Evolutionary conservation across 2,329 filamentous ascomycete species (phyloP).

Genomic region (Phialocephala sp.): DNA sequence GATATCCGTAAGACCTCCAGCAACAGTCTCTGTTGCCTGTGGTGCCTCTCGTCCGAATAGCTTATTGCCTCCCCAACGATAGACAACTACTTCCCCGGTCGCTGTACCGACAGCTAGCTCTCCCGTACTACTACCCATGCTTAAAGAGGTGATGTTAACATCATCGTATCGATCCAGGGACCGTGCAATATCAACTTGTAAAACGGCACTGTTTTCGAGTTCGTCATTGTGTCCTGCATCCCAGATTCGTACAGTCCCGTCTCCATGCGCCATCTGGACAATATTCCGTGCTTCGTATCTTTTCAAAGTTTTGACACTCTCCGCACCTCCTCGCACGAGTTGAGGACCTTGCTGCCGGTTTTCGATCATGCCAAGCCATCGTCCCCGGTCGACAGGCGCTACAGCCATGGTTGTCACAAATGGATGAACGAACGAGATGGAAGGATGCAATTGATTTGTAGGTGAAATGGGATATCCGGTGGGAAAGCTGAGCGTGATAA

Average conservation of each 20-base stretch:
- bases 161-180: constrained; percentile 80
- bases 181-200: constrained; percentile 87
- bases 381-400: constrained; percentile 75
- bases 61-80: constrained; percentile 84
- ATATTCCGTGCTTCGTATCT: constrained; percentile 84
- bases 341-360: constrained; percentile 78
- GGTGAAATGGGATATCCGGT: constrained; percentile 89
- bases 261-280: constrained; percentile 84
- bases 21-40: constrained; percentile 60
- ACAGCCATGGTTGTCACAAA: constrained; percentile 78
- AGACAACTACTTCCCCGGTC: constrained; percentile 85
- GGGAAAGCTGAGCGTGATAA: constrained; percentile 90
- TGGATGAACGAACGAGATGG: constrained; percentile 86
- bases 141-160: constrained; percentile 79
- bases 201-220: constrained; percentile 80
- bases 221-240: constrained; percentile 91
- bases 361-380: constrained; percentile 93
- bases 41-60: constrained; percentile 68
- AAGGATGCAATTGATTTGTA: constrained; percentile 90
- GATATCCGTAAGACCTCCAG: constrained; percentile 77
- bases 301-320: constrained; percentile 71
- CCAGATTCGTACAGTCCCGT: constrained; percentile 92
- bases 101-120: constrained; percentile 84
- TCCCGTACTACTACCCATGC: constrained; percentile 78
- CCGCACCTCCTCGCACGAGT: constrained; percentile 79